phyloP scores from a whole-genome alignment of 441 rosid genomes.

The Aquilaria agallochum region DNA sequence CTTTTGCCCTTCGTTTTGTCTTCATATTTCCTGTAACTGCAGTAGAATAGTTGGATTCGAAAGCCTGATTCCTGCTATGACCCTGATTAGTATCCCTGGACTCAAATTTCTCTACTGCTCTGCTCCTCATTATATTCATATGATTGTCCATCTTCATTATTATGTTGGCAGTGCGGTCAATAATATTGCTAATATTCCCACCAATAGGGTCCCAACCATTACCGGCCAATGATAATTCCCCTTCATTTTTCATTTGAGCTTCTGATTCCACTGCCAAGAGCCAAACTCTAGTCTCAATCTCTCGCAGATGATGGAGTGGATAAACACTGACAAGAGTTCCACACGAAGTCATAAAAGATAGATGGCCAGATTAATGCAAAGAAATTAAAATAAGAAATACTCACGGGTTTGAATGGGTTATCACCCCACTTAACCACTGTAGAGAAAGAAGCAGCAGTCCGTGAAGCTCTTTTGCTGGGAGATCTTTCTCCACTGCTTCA shows the following conservation, averaged over 20 bases:
- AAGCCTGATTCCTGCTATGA: slow-evolving; percentile 53
- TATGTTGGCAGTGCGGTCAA: slow-evolving; percentile 80
- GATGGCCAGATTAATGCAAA: slow-evolving; percentile 5
- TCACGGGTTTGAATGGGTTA: slow-evolving; percentile 80
- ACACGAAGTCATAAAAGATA: slow-evolving; percentile 27
- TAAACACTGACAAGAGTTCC: slow-evolving; percentile 64
- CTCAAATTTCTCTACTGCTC: slow-evolving; percentile 64
- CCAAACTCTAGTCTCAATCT: slow-evolving; percentile 99
- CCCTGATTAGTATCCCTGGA: slow-evolving; percentile 41
- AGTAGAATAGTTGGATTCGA: slow-evolving; percentile 45
- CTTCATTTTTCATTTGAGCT: slow-evolving; percentile 74
- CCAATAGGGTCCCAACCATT: slow-evolving; percentile 36
- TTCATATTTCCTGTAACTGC: slow-evolving; percentile 46
- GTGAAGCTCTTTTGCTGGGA: slow-evolving; percentile 90
- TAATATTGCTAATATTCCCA: slow-evolving; percentile 62
- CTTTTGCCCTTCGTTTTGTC: slow-evolving; percentile 85
- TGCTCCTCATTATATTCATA: slow-evolving; percentile 63
- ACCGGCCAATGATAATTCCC: slow-evolving; percentile 46
- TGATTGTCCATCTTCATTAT: slow-evolving; percentile 95
- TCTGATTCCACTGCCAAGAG: slow-evolving; percentile 98
- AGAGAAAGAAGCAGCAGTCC: slow-evolving; percentile 90
- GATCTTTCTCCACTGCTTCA: slow-evolving; percentile 93
- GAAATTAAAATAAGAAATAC: slow-evolving; percentile 29
- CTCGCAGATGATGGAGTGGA: slow-evolving; percentile 89
- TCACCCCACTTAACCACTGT: slow-evolving; percentile 97